Evolutionary conservation across 2,329 filamentous ascomycete species (phyloP).

Genomic region (Aspergillus sp.): DNA sequence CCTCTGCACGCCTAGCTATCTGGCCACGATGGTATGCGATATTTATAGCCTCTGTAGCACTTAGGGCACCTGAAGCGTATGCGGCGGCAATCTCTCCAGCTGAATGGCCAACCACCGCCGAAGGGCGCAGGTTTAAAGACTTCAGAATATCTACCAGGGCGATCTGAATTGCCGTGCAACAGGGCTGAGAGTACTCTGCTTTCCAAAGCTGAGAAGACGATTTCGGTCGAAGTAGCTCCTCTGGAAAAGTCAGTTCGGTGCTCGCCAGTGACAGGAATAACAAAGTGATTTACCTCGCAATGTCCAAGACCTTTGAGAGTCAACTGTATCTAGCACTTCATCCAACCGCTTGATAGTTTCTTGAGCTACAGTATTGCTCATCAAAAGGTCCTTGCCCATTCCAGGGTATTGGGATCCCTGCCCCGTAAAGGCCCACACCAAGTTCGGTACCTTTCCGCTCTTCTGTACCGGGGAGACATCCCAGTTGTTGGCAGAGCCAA

Average conservation of each 20-base stretch:
- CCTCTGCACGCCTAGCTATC: background rate
- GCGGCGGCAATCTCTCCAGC: slow-evolving; percentile 15
- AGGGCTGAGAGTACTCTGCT: slow-evolving; percentile 10
- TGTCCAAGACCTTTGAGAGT: background rate
- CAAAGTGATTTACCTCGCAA: background rate
- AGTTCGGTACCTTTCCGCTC: slow-evolving; percentile 29
- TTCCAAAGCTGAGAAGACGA: background rate
- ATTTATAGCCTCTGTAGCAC: background rate
- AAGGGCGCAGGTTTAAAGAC: slow-evolving; percentile 19
- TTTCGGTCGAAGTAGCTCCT: slow-evolving; percentile 3
- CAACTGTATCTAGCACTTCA: background rate
- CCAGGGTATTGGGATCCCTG: slow-evolving; percentile 38
- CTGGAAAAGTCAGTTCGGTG: background rate
- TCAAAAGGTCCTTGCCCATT: slow-evolving; percentile 29
- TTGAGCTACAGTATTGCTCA: background rate
- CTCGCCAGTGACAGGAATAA: background rate
- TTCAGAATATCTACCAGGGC: slow-evolving; percentile 31
- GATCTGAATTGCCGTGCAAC: slow-evolving; percentile 33
- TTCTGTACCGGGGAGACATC: slow-evolving; percentile 4
- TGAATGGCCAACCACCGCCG: slow-evolving; percentile 14
- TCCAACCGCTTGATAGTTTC: slow-evolving; percentile 3
- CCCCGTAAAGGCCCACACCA: slow-evolving; percentile 24
- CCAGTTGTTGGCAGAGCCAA: background rate
- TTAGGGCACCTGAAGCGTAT: slow-evolving; percentile 9
- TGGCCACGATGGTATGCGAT: slow-evolving; percentile 2